Evolutionary conservation across 176 grass and related monocot genomes (phyloP), one percentile per base, ranked within the genome.

Genomic region (Eleusine coracana): DNA sequence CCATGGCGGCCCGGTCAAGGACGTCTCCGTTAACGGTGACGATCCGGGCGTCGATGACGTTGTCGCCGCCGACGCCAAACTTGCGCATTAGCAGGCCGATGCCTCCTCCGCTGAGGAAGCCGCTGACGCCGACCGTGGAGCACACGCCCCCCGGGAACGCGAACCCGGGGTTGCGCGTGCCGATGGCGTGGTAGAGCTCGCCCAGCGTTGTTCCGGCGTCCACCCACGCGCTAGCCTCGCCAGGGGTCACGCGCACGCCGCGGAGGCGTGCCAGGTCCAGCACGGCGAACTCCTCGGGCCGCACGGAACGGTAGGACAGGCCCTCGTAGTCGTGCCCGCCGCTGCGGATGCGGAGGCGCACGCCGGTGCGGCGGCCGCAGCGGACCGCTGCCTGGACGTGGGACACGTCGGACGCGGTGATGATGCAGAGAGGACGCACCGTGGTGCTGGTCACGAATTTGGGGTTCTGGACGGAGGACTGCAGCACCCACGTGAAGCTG

Each of bases 291-390:
- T 3, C 41, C 50, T 77, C 82, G 11, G 83, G 80, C 15, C 16
- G 79, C 28, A 83, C 80, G 17, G 77, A 73, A 3, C 84, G 68
- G 88, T 91, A 94, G 2, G 92, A 94, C 5, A 94, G 78, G 68
- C 85, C 91, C 73, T 88, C 87, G 36, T 90, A 93, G 82, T 93
- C 91, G 61, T 93, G 91, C 15, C 92, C 92, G 18, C 92, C 89
- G 65, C 92, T 91, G 76, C 92, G 69, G 7, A 91, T n/a, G 40
- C 88, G 82, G 65, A 94, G 71, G 10, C 34, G 67, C 10, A 91
- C 70, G 60, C 65, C 67, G 34, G 73, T 9, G 0, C 48, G 16
- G 65, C 73, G 77, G 86, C 92, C 76, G 61, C 88, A 91, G 50
- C 40, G 40, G 25, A 91, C 83, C 41, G 79, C 59, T 36, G 52